A percentile compares a stretch with the other conserved stretches of the same genome.
These are phyloP conservation scores for Pleurotus ostreatus DNA, from an alignment of 768 basidiomycete species.

Conservation along the genomic window DNA sequence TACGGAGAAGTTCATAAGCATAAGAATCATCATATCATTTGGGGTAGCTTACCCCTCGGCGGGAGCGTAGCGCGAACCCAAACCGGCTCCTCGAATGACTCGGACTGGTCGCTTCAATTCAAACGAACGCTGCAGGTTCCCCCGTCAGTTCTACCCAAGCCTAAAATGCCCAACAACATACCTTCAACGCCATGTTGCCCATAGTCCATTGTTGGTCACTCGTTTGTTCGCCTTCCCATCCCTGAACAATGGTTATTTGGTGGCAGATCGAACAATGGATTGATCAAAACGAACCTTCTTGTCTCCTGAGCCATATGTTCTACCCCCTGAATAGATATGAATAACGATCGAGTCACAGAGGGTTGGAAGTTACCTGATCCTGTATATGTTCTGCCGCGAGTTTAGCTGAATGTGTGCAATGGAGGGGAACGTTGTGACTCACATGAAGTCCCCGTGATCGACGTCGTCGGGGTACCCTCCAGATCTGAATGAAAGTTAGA, in stretches of 20 bases:
- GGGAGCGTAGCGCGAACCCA: slow-evolving; percentile 30
- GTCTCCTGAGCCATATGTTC: slow-evolving; percentile 6
- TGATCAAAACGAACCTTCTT: slow-evolving; percentile 16
- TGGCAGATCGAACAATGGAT: neutral
- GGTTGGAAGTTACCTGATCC: slow-evolving; percentile 28
- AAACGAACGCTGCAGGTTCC: slow-evolving; percentile 21
- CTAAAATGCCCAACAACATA: slow-evolving; percentile 9
- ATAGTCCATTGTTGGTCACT: slow-evolving; percentile 32
- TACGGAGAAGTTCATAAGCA: neutral
- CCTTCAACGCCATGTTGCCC: slow-evolving; percentile 30
- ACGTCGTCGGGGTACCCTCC: slow-evolving; percentile 37
- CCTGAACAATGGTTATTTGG: slow-evolving; percentile 11
- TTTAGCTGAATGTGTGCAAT: neutral
- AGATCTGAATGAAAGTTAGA: slow-evolving; percentile 14
- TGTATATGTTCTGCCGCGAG: slow-evolving; percentile 29
- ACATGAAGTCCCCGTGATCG: slow-evolving; percentile 37
- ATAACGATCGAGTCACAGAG: no score
- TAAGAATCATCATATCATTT: no score
- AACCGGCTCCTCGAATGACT: slow-evolving; percentile 33
- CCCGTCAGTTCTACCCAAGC: no score
- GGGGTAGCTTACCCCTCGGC: slow-evolving; percentile 20
- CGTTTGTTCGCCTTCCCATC: slow-evolving; percentile 16
- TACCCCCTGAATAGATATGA: neutral
- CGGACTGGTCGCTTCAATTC: slow-evolving; percentile 32
- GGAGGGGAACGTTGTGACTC: slow-evolving; percentile 11